Percentiles rank a stretch among this genome's conserved stretches.
Evolutionary conservation across 371 early-diverging fungal genomes (phyloP).

Genomic region (Rhizopus arrhizus): DNA sequence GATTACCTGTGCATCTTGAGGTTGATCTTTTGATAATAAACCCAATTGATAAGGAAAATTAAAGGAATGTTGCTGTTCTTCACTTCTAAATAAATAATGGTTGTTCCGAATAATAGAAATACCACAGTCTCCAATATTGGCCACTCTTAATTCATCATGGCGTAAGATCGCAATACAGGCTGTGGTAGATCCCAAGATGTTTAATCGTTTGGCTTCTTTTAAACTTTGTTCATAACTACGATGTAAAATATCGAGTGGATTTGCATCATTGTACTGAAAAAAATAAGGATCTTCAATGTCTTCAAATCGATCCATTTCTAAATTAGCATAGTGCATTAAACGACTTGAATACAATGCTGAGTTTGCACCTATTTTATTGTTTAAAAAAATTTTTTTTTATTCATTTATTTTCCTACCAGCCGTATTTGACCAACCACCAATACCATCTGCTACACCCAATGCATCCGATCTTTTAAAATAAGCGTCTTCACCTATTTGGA

Average conservation of each 20-base stretch:
- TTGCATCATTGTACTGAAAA: conserved; percentile 69
- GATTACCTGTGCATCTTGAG: conserved; percentile 64
- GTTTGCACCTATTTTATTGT: conserved; percentile 63
- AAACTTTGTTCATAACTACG: conserved; percentile 75
- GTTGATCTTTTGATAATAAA: conserved; percentile 65
- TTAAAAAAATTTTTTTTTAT: conserved; percentile 19
- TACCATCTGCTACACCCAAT: conserved; percentile 84
- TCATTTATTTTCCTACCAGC: conserved; percentile 26
- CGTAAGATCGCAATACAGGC: conserved; percentile 85
- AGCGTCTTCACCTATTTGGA: conserved; percentile 84
- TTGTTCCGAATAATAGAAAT: conserved; percentile 84
- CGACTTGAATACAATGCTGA: conserved; percentile 87
- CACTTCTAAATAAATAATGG: conserved; percentile 87
- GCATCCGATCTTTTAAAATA: conserved; percentile 77
- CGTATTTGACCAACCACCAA: conserved; percentile 76
- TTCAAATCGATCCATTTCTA: conserved; percentile 79
- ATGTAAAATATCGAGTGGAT: conserved; percentile 80
- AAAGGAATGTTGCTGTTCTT: conserved; percentile 86
- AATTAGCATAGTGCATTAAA: conserved; percentile 88
- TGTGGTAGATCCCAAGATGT: conserved; percentile 86
- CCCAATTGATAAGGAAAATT: conserved; percentile 85
- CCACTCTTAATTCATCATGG: conserved; percentile 88
- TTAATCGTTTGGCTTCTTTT: conserved; percentile 66
- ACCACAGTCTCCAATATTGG: conserved; percentile 94
- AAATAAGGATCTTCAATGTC: conserved; percentile 49